Base-by-base conservation (phyloP, 805 yeast genomes). In the Saturnispora mendoncae region DNA sequence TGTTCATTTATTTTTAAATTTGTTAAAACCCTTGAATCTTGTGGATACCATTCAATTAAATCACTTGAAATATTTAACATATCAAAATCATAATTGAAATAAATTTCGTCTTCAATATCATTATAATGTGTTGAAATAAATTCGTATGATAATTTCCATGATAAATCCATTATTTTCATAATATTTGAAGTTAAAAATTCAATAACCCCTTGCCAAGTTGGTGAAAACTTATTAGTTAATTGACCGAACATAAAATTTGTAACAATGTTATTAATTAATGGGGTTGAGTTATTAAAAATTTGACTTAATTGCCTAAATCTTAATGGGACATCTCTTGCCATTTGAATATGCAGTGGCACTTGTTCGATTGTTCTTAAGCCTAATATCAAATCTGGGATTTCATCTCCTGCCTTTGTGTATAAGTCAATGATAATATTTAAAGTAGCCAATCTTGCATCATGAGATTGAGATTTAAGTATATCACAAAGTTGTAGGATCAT, bases 161-260 rank as follows among this genome's bases (percentile, higher is more conserved):
- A 63, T 10, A 64, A 37, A 0, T 58, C 60, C 14, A 69, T 65
- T 38, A 64, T 55, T 47, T 67, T 68, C 14, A 56, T 62, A 12
- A 67, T 59, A 8, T 80, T 58, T 3, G 58, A 53, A 1, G 78
- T 74, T 4, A 84, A 53, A 4, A 72, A 69, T 46, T 80, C 90
- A 41, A 69, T 62, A 2, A 83, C 82, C 4, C 82, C 86, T 15
- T 74, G 71, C 95, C 95, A 87, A 12, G 82, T 70, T 1, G 97
- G 97, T 42, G 85, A 82, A 51, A 90, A 86, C 44, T 75, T 73
- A 26, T 78, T 78, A 4, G 85, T 68, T 33, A 88, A 61, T 45
- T 83, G 68, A 26, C 97, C 97, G 49, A 82, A 71, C 29, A 77
- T 41, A 51, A 69, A 76, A 18, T 66, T 67, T 29, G 72, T 64